Percentiles rank a stretch among this genome's conserved stretches.
These are phyloP conservation scores for Blastomyces gilchristii DNA, from an alignment of 2,329 filamentous ascomycete genomes.

Conservation along the genomic window DNA sequence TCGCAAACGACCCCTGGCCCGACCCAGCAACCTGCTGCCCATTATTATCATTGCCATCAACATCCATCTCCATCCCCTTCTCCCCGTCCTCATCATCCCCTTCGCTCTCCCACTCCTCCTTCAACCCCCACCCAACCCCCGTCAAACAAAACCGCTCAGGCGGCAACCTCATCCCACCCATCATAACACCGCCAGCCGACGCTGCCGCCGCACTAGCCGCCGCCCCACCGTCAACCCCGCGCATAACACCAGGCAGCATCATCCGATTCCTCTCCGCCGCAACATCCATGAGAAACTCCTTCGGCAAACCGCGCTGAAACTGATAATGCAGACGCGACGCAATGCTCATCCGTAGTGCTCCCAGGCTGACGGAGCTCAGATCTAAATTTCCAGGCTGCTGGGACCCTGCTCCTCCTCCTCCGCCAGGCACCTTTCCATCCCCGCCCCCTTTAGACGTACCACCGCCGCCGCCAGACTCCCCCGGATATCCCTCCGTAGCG, in stretches of 20 bases:
- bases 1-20: conserved; percentile 18
- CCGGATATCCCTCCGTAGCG: conserved; percentile 41
- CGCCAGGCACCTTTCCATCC: conserved; percentile 12
- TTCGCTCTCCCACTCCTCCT: conserved; percentile 49
- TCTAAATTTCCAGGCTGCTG: background rate
- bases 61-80: conserved; percentile 28
- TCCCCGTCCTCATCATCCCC: conserved; percentile 44
- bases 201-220: conserved; percentile 15
- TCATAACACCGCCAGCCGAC: conserved; percentile 25
- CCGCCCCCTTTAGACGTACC: conserved; percentile 23
- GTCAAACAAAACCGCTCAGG: conserved; percentile 53
- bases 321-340: conserved; percentile 50
- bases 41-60: conserved; percentile 16
- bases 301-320: conserved; percentile 49
- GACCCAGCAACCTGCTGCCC: conserved; percentile 18
- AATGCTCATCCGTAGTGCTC: conserved; percentile 51
- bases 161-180: conserved; percentile 49
- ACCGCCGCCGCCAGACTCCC: conserved; percentile 22
- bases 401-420: no score
- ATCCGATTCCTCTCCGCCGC: conserved; percentile 47
- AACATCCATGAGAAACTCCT: conserved; percentile 52
- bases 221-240: conserved; percentile 28
- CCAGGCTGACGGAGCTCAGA: conserved; percentile 40
- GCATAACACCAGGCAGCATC: conserved; percentile 44
- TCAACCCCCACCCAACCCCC: conserved; percentile 46